These are phyloP conservation scores for Epicoccum sorghinum DNA, from an alignment of 2,329 filamentous ascomycete species.

Conservation along the genomic window DNA sequence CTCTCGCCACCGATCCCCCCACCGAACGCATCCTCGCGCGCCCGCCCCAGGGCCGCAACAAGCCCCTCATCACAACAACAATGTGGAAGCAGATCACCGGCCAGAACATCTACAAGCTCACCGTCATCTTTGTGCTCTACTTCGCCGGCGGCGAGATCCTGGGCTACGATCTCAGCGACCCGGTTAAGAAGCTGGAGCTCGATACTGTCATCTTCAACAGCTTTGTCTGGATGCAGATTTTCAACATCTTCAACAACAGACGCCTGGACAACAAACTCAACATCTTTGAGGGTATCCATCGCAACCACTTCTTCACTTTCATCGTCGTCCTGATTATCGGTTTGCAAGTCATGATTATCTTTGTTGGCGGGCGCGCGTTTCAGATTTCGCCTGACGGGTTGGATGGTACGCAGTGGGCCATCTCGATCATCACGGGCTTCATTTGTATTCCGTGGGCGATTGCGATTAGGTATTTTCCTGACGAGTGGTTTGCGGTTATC, in stretches of 20 bases:
- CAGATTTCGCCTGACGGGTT: conserved; percentile 54
- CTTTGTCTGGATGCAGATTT: conserved; percentile 76
- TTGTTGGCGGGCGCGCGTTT: conserved; percentile 63
- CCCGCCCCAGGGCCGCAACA: conserved; percentile 84
- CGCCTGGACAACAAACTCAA: conserved; percentile 68
- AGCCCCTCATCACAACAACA: conserved; percentile 70
- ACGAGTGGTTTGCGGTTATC: conserved; percentile 44
- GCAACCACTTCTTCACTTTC: conserved; percentile 63
- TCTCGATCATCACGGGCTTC: conserved; percentile 58
- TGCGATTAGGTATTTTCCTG: conserved; percentile 59
- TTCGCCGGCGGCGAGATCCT: conserved; percentile 66
- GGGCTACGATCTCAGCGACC: conserved; percentile 53
- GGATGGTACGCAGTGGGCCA: conserved; percentile 66
- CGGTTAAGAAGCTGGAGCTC: conserved; percentile 50
- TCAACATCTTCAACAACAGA: conserved; percentile 71
- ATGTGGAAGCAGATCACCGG: conserved; percentile 73
- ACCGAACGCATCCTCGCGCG: conserved; percentile 95
- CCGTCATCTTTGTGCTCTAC: conserved; percentile 65
- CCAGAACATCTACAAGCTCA: conserved; percentile 66
- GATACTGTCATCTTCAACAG: conserved; percentile 72
- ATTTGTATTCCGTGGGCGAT: conserved; percentile 61
- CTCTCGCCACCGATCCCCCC: conserved; percentile 93
- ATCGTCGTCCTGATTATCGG: conserved; percentile 65
- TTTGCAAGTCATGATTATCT: conserved; percentile 63
- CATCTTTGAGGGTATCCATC: conserved; percentile 63